Conservation (phyloP, 148 eudicot genomes). For the Amaranthus palmeri region DNA sequence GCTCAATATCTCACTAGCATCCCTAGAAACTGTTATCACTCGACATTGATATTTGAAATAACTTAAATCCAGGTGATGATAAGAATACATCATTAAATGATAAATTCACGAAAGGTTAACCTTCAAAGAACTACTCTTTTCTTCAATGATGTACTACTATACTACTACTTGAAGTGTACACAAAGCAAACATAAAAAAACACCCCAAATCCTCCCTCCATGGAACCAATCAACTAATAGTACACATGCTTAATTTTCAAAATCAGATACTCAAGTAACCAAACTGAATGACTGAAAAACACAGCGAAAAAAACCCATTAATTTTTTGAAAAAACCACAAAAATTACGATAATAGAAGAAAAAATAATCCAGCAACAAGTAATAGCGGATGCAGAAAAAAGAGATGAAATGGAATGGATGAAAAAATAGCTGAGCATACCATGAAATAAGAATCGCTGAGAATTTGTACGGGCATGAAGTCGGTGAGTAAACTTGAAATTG, state of each 20-base stretch:
- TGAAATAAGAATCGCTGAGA: conserved; percentile 11
- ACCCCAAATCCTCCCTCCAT: no score
- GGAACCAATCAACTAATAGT: no score
- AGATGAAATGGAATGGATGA: neutral
- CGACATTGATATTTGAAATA: no score
- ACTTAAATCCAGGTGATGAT: no score
- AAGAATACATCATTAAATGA: no score
- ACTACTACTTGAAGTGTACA: no score
- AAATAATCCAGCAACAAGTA: neutral
- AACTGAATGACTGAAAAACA: neutral
- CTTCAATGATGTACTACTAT: no score
- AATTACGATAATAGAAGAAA: neutral
- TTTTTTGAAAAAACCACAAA: neutral
- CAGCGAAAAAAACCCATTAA: neutral
- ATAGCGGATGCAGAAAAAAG: neutral
- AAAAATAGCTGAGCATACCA: conserved; percentile 4
- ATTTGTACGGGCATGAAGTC: conserved; percentile 1
- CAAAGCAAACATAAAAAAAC: no score
- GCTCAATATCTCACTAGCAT: no score
- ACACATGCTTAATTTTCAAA: neutral
- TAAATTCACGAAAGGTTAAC: no score
- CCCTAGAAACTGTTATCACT: no score
- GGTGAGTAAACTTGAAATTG: conserved; percentile 10
- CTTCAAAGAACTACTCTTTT: no score
- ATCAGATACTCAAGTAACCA: neutral